A percentile compares a stretch with the other conserved stretches of the same genome.
phyloP scores from a whole-genome alignment of 2,329 filamentous ascomycete genomes.

The Xylariaceae sp. region DNA sequence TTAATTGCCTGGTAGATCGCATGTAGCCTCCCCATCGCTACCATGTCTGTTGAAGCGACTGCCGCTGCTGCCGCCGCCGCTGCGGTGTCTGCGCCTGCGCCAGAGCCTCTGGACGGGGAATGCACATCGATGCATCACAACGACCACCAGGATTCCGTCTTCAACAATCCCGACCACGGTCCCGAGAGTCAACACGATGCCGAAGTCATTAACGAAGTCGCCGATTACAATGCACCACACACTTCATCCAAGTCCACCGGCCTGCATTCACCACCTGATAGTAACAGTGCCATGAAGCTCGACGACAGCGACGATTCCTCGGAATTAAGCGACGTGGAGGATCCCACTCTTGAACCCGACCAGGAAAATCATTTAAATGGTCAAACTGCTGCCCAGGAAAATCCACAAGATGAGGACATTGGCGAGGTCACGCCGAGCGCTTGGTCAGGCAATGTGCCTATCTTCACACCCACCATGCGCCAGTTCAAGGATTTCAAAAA shows the following conservation, averaged over 20 bases:
- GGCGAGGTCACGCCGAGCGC: slow-evolving; percentile 79
- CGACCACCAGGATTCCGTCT: slow-evolving; percentile 25
- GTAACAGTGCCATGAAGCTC: slow-evolving; percentile 54
- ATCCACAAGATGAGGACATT: slow-evolving; percentile 51
- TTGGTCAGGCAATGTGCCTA: slow-evolving; percentile 85
- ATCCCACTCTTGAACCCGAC: slow-evolving; percentile 37
- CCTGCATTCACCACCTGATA: slow-evolving; percentile 59
- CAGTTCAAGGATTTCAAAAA: slow-evolving; percentile 92
- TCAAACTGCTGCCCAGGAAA: slow-evolving; percentile 7
- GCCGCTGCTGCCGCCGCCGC: slow-evolving; percentile 47
- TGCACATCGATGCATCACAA: slow-evolving; percentile 19
- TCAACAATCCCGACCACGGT: slow-evolving; percentile 12
- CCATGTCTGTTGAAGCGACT: slow-evolving; percentile 54
- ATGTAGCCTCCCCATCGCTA: slow-evolving; percentile 38
- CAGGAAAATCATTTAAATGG: slow-evolving; percentile 14
- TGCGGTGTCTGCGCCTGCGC: slow-evolving; percentile 41
- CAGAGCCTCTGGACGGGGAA: slow-evolving; percentile 23
- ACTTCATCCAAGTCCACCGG: slow-evolving; percentile 42
- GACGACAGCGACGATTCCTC: slow-evolving; percentile 53
- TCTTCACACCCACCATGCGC: slow-evolving; percentile 92
- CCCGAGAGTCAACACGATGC: slow-evolving; percentile 8
- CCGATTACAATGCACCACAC: slow-evolving; percentile 11
- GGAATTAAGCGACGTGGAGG: slow-evolving; percentile 61
- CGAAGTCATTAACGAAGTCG: slow-evolving; percentile 11
- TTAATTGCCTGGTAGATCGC: slow-evolving; percentile 31